These are phyloP conservation scores for Mycena vitilis DNA, from an alignment of 768 basidiomycete species.

Conservation along the genomic window DNA sequence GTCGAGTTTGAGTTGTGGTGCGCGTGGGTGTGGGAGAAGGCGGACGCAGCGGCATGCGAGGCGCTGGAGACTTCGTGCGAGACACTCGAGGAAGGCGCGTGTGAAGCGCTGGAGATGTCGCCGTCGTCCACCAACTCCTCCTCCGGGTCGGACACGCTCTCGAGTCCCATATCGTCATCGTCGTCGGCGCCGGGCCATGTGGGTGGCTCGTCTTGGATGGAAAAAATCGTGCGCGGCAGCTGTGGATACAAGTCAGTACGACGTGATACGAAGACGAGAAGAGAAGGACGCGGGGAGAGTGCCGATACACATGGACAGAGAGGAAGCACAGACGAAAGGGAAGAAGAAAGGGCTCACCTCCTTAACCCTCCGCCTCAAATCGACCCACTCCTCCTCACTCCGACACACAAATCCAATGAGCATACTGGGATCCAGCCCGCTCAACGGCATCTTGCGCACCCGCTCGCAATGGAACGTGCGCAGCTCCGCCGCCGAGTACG, in stretches of 20 bases:
- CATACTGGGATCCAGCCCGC: background rate
- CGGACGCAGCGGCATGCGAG: background rate
- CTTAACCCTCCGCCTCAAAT: background rate
- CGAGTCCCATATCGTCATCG: constrained; percentile 8
- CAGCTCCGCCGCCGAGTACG: background rate
- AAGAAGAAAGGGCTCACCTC: background rate
- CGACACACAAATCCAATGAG: background rate
- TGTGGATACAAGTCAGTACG: background rate
- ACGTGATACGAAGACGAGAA: background rate
- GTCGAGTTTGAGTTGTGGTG: constrained; percentile 3
- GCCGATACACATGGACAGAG: background rate
- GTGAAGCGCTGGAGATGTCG: background rate
- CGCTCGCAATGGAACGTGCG: background rate
- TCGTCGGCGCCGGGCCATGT: constrained; percentile 12
- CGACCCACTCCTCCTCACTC: background rate
- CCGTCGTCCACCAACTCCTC: background rate
- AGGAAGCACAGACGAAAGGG: background rate
- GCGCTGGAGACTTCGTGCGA: background rate
- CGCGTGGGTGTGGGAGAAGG: constrained; percentile 1
- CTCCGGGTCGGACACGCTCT: constrained; percentile 9
- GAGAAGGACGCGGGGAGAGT: too few relatives aligned
- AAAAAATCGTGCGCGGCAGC: constrained; percentile 8
- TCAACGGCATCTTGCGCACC: background rate
- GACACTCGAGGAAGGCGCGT: background rate
- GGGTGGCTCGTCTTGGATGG: constrained; percentile 1